phyloP scores from a whole-genome alignment of 1,284 basidiomycete species.

The Cryptococcus sp. region DNA sequence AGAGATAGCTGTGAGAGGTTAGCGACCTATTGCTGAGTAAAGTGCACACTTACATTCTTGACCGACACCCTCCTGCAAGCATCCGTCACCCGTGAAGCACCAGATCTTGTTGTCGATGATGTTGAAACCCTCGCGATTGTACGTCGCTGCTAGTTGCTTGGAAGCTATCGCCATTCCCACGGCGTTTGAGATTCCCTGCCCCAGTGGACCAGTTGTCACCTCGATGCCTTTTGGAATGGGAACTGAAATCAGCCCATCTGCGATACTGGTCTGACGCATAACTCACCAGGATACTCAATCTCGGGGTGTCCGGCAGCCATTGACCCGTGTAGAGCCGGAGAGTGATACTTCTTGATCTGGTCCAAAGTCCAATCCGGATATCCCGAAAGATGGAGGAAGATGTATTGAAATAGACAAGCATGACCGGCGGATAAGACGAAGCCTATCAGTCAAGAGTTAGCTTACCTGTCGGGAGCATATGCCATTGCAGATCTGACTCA shows the following conservation, averaged over 20 bases:
- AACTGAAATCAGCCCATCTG: no score
- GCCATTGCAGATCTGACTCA: no score
- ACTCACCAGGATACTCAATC: constrained; percentile 38
- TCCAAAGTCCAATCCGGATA: constrained; percentile 48
- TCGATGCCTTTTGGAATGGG: constrained; percentile 10
- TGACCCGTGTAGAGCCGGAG: constrained; percentile 28
- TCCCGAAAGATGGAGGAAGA: constrained; percentile 50
- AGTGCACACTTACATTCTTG: constrained; percentile 38
- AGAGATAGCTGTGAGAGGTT: constrained; percentile 34
- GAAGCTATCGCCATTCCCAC: constrained; percentile 49
- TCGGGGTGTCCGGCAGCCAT: constrained; percentile 50
- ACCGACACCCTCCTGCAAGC: constrained; percentile 53
- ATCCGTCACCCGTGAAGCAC: constrained; percentile 54
- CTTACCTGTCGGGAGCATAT: no score
- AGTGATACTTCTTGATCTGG: constrained; percentile 47
- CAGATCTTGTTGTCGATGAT: constrained; percentile 44
- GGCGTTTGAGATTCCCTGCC: constrained; percentile 47
- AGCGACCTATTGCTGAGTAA: not conserved
- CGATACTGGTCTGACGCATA: no score
- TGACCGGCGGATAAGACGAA: constrained; percentile 52
- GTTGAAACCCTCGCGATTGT: constrained; percentile 42
- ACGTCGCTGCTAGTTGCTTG: constrained; percentile 42
- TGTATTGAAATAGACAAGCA: constrained; percentile 50
- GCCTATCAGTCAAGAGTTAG: constrained; percentile 13
- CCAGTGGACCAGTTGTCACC: constrained; percentile 41